A percentile compares a stretch with the other conserved stretches of the same genome.
Conservation (phyloP, 2,329 filamentous ascomycete genomes). For the Arthrobotrys entomopaga region DNA sequence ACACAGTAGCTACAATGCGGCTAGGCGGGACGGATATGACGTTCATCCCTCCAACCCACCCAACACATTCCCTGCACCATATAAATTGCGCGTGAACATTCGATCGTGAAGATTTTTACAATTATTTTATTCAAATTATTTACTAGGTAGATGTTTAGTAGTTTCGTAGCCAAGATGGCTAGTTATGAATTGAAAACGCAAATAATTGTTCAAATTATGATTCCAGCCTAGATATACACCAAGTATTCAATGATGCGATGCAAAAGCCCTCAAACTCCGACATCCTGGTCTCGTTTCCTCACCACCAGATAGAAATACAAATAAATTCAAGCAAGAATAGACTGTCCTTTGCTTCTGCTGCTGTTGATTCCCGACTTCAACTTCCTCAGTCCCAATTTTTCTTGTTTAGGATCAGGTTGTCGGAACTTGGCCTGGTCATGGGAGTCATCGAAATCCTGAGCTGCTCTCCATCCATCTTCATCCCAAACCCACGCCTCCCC, state of each 20-base stretch:
- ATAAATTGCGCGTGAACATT: neutral
- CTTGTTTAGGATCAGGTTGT: conserved; percentile 30
- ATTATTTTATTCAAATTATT: neutral
- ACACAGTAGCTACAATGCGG: conserved; percentile 53
- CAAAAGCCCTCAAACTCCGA: conserved; percentile 4
- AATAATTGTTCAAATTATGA: no score
- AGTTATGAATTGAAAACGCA: no score
- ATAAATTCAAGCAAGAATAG: conserved; percentile 8
- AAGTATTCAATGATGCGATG: neutral
- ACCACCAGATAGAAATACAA: no score
- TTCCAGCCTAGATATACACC: no score
- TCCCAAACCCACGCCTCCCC: conserved; percentile 54
- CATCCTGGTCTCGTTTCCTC: conserved; percentile 21
- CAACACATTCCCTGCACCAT: conserved; percentile 36
- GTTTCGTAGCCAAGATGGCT: neutral
- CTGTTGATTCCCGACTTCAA: conserved; percentile 16
- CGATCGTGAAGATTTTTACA: neutral
- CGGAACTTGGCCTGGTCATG: conserved; percentile 21
- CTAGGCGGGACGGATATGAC: conserved; percentile 38
- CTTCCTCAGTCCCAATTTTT: conserved; percentile 24
- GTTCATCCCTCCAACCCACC: conserved; percentile 21
- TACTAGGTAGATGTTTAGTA: neutral
- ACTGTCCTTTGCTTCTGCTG: conserved; percentile 21
- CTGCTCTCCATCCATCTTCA: conserved; percentile 41
- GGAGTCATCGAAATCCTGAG: neutral